phyloP scores from a whole-genome alignment of 116 monocot genomes.

The Zostera marina region DNA sequence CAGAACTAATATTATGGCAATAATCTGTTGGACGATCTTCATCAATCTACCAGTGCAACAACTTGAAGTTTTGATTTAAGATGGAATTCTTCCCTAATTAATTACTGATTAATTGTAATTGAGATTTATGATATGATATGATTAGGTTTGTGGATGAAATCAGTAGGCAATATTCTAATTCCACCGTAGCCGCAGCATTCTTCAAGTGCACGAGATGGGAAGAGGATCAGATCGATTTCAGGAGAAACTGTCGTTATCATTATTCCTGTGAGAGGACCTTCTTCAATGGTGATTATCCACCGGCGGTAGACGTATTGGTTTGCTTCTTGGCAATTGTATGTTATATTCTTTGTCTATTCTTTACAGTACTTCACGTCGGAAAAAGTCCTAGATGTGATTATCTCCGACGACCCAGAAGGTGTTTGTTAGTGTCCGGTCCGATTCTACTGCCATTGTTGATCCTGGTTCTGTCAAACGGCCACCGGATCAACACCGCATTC shows the following conservation, averaged over 20 bases:
- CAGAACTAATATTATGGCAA: neutral
- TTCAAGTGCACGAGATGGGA: slow-evolving; percentile 85
- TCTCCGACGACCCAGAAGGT: slow-evolving; percentile 15
- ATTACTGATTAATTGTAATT: neutral
- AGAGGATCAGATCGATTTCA: slow-evolving; percentile 36
- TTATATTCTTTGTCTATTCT: slow-evolving; percentile 21
- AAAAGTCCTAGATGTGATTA: slow-evolving; percentile 3
- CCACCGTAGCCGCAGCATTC: slow-evolving; percentile 17
- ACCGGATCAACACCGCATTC: slow-evolving; percentile 43
- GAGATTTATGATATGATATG: neutral
- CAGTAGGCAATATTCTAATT: neutral
- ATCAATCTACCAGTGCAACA: neutral
- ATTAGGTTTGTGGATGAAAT: neutral
- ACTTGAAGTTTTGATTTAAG: neutral
- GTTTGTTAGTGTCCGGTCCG: slow-evolving; percentile 52
- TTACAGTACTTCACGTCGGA: slow-evolving; percentile 25
- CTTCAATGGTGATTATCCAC: slow-evolving; percentile 34
- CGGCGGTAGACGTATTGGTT: slow-evolving; percentile 25
- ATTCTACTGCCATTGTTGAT: slow-evolving; percentile 41
- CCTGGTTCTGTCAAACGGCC: slow-evolving; percentile 42
- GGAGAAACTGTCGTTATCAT: slow-evolving; percentile 46
- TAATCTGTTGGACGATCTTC: neutral
- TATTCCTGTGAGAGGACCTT: slow-evolving; percentile 65
- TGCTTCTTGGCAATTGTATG: slow-evolving; percentile 24
- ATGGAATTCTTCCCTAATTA: neutral